A percentile compares a stretch with the other conserved stretches of the same genome.
These are phyloP conservation scores for Berberis thunbergii DNA, from an alignment of 164 flowering plant genomes.

Conservation along the genomic window DNA sequence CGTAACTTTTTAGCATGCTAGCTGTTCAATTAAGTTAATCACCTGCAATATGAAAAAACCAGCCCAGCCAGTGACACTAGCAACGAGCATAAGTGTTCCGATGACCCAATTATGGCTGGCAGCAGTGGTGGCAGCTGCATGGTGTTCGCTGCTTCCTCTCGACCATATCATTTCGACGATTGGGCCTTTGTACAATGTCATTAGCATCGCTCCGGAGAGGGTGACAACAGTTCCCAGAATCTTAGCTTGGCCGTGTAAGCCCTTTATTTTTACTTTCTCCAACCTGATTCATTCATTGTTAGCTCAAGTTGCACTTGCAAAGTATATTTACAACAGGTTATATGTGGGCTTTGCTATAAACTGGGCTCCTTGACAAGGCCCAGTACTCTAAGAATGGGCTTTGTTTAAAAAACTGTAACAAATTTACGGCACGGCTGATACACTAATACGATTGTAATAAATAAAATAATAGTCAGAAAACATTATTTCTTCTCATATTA, in stretches of 20 bases:
- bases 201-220: constrained; percentile 69
- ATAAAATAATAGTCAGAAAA: too few species aligned
- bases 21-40: constrained; percentile 1
- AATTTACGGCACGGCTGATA: too few species aligned
- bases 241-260: constrained; percentile 55
- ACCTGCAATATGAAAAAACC: constrained; percentile 80
- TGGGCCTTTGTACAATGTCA: constrained; percentile 93
- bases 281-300: constrained; percentile 29
- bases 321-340: too few species aligned
- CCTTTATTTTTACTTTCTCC: constrained; percentile 59
- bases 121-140: constrained; percentile 35
- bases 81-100: constrained; percentile 64
- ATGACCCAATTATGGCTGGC: constrained; percentile 45
- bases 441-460: too few species aligned
- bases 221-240: constrained; percentile 65
- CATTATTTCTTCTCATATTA: too few species aligned
- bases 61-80: constrained; percentile 53
- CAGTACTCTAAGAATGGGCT: too few species aligned
- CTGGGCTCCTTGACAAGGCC: too few species aligned
- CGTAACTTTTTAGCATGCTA: neutral
- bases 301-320: too few species aligned
- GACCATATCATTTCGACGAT: constrained; percentile 31
- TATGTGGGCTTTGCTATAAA: too few species aligned
- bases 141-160: constrained; percentile 11
- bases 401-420: too few species aligned